A percentile compares a stretch with the other conserved stretches of the same genome.
Evolutionary conservation across 305 asterid genomes (phyloP).

Genomic region (Solanum hybrid): DNA sequence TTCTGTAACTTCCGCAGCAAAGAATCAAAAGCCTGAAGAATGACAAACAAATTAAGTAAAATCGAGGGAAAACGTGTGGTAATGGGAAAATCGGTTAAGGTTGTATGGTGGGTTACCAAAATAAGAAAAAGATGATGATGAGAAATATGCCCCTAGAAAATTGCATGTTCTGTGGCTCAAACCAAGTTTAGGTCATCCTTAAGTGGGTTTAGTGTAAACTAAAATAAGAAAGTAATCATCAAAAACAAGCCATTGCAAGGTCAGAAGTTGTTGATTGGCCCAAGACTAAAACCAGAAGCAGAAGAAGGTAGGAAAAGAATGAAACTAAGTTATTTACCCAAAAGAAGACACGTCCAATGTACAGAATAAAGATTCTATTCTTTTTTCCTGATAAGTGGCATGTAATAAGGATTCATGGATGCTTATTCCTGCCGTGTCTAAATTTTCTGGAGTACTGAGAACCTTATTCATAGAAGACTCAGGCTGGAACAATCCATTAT

Average conservation of each 20-base stretch:
- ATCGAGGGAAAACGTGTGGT: not conserved
- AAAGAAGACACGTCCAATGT: not conserved
- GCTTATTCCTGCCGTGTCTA: not conserved
- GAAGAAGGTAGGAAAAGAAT: not conserved
- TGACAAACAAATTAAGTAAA: conserved; percentile 1
- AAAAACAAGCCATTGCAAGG: not conserved
- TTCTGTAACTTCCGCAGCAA: conserved; percentile 67
- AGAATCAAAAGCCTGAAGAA: conserved; percentile 75
- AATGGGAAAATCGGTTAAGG: not conserved
- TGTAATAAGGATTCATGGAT: not conserved
- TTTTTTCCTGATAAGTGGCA: not conserved
- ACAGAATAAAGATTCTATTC: not conserved
- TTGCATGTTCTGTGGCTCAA: not conserved
- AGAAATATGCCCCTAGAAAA: not conserved
- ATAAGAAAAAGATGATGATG: not conserved
- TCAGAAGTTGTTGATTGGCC: not conserved
- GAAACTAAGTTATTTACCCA: not conserved
- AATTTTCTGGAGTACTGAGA: not conserved
- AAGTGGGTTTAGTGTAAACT: not conserved
- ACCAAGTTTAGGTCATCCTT: not conserved
- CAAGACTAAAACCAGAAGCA: not conserved
- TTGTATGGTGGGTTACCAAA: not conserved
- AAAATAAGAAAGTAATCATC: not conserved
- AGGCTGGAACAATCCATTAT: not conserved
- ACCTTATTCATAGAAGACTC: not conserved